Evolutionary conservation across 1,284 basidiomycete genomes (phyloP), one percentile per base, ranked within the genome.

Genomic region (Cryptococcus sp.): DNA sequence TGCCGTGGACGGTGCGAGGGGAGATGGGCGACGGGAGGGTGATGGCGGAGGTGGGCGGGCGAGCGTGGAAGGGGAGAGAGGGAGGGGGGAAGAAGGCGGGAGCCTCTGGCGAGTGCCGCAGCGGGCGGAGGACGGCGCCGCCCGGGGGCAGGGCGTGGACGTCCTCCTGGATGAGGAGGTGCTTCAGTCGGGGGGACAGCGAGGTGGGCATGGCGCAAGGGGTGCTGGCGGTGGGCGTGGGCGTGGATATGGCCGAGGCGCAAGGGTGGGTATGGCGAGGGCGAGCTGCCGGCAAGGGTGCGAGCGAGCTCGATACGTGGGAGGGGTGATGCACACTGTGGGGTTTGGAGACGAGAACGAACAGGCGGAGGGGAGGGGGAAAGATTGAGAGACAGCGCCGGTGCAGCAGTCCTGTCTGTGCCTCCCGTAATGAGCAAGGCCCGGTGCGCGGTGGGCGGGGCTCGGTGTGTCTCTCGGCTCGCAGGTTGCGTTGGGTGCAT

Each of bases 141-240:
- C 12, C 46, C 45, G 44, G 24, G 44, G 36, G 28, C 28, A 33
- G 55, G 43, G 9, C 48, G 43, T 40, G 47, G 38, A 51, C 44
- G 38, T 65, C 62, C 33, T 67, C 67, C 18, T 63, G 56, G 38
- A 69, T 67, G 23, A 65, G 43, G 11, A 67, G 60, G 45, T 68
- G 62, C 13, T 61, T 59, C 28, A 60, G 56, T 8, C 58, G 53
- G 8, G 57, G 60, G 15, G 63, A 64, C 4, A 64, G 52, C 6
- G 56, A 33, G n/a, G 57, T 64, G 46, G 46, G 33, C 61, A 62
- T 59, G 12, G 35, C 39, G 18, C 42, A 21, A 9, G 21, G 20
- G 9, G 40, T 47, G 35, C 6, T 21, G 15, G n/a, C 33, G 15
- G 15, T 12, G 40, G 5, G 5, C 4, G 28, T 33, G 28, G 9